Evolutionary conservation across 441 rosid species (phyloP).

Genomic region (Omphalea diandra): DNA sequence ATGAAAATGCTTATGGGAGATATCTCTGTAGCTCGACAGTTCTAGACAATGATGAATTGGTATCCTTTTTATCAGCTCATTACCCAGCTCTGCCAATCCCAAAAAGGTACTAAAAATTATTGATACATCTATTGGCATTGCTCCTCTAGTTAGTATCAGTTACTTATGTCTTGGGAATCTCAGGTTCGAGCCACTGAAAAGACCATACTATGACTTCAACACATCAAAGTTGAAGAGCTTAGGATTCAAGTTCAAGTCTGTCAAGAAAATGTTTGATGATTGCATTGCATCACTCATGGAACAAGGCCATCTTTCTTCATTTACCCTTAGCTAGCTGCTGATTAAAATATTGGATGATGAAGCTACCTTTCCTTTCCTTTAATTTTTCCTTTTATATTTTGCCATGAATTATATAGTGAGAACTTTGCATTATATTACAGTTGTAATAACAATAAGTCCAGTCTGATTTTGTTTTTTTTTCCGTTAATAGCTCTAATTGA

Average conservation of each 20-base stretch:
- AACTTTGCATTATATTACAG: too few species aligned
- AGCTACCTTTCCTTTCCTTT: too few species aligned
- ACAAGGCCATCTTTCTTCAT: constrained; percentile 47
- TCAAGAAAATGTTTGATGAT: constrained; percentile 78
- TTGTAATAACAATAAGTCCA: too few species aligned
- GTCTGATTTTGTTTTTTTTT: too few species aligned
- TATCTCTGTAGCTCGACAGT: constrained; percentile 63
- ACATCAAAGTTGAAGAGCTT: constrained; percentile 57
- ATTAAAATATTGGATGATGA: not conserved
- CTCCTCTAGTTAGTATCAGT: too few species aligned
- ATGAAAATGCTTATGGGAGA: constrained; percentile 49
- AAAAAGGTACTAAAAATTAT: too few species aligned
- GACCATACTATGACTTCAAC: constrained; percentile 57
- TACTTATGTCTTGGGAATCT: too few species aligned
- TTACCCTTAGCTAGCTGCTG: too few species aligned
- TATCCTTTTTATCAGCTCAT: constrained; percentile 45
- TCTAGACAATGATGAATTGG: constrained; percentile 51
- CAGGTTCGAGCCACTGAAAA: constrained; percentile 56
- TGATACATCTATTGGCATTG: too few species aligned
- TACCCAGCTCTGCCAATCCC: constrained; percentile 66
- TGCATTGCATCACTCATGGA: constrained; percentile 59
- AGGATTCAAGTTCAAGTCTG: constrained; percentile 63
- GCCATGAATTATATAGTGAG: too few species aligned
- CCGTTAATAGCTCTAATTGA: too few species aligned
- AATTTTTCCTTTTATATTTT: too few species aligned